Percentiles rank a stretch among this genome's conserved stretches.
Evolutionary conservation across 2,329 filamentous ascomycete species (phyloP).

Genomic region (Geoglossum cookeanum): DNA sequence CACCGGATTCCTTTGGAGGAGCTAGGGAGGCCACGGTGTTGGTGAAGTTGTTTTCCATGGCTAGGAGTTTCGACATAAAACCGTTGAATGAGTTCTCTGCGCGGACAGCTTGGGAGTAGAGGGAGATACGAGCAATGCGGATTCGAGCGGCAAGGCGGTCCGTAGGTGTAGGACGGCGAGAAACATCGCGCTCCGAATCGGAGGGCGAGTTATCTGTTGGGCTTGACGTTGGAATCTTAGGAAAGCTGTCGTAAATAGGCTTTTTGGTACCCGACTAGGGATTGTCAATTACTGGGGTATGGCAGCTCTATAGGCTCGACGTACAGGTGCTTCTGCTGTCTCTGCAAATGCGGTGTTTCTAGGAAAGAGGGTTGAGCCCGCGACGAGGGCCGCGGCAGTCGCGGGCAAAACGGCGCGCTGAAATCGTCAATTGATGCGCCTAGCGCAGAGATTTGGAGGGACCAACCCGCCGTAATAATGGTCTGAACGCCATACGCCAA

Average conservation of each 20-base stretch:
- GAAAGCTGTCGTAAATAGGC: constrained; percentile 62
- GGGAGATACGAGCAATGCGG: constrained; percentile 56
- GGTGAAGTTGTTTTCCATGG: constrained; percentile 78
- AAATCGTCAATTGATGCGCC: constrained; percentile 7
- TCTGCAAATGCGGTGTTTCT: constrained; percentile 30
- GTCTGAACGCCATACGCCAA: constrained; percentile 30
- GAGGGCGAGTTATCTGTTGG: constrained; percentile 11
- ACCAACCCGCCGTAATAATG: constrained; percentile 32
- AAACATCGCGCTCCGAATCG: constrained; percentile 4
- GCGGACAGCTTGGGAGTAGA: constrained; percentile 54
- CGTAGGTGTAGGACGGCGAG: constrained; percentile 52
- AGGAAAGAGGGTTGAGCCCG: constrained; percentile 28
- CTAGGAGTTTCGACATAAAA: constrained; percentile 60
- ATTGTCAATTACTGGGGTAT: background rate
- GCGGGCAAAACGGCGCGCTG: constrained; percentile 31
- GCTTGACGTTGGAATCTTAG: constrained; percentile 17
- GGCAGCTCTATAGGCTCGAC: background rate
- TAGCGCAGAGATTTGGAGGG: background rate
- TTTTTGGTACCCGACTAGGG: constrained; percentile 26
- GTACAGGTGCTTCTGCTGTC: constrained; percentile 12
- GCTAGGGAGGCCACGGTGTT: constrained; percentile 75
- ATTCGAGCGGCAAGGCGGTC: constrained; percentile 76
- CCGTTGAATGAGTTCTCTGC: constrained; percentile 72
- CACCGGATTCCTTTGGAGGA: constrained; percentile 65
- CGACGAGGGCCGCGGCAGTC: constrained; percentile 23